These are phyloP conservation scores for Penicillium glabrum DNA, from an alignment of 2,329 filamentous ascomycete species.

Conservation along the genomic window DNA sequence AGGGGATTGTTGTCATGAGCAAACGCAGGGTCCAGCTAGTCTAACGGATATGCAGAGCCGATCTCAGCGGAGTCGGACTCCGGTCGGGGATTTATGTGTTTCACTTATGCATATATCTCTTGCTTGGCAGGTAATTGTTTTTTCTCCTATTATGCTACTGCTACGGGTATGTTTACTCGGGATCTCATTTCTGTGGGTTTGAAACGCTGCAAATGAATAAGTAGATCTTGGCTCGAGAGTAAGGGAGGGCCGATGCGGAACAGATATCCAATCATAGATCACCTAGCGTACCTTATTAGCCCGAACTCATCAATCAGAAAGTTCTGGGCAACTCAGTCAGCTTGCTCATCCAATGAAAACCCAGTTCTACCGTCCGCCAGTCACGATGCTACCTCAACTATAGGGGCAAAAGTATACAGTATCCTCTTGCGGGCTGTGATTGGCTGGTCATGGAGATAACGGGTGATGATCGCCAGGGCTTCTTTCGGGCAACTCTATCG, in stretches of 20 bases:
- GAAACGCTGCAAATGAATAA: not conserved
- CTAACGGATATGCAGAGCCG: slow-evolving; percentile 6
- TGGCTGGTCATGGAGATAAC: slow-evolving; percentile 18
- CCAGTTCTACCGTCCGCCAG: not conserved
- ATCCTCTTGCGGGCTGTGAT: slow-evolving; percentile 8
- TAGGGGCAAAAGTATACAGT: slow-evolving; percentile 8
- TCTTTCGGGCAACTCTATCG: not conserved
- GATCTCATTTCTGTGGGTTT: not conserved
- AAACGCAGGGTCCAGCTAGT: slow-evolving; percentile 2
- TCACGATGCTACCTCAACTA: slow-evolving; percentile 20
- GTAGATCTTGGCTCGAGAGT: not conserved
- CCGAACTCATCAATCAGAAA: not conserved
- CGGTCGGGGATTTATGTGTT: slow-evolving; percentile 4
- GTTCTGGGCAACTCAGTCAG: not conserved
- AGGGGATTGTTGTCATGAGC: not conserved
- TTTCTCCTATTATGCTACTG: not conserved
- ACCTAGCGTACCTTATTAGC: not conserved
- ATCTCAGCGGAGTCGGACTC: slow-evolving; percentile 10
- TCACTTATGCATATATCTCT: not conserved
- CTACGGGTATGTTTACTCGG: not conserved
- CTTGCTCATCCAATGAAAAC: slow-evolving; percentile 10
- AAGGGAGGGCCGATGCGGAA: not conserved
- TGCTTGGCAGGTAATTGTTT: not conserved
- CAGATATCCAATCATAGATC: not conserved
- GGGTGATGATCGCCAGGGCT: slow-evolving; percentile 22